These are phyloP conservation scores for Pilaira anomala DNA, from an alignment of 192 early-diverging fungal species.

Conservation along the genomic window DNA sequence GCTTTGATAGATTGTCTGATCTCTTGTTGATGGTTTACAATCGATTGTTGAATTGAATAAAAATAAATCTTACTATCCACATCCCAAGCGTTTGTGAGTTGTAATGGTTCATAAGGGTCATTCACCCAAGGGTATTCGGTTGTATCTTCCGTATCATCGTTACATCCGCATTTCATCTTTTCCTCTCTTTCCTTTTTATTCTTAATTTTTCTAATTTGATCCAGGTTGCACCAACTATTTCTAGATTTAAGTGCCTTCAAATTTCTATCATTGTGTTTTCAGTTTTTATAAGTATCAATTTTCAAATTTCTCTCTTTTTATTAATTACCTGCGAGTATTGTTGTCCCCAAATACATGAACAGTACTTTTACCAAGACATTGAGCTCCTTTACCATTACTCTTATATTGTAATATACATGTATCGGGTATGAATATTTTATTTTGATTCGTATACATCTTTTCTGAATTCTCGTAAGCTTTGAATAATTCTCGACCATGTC, in stretches of 20 bases:
- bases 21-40: neutral
- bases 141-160: constrained; percentile 20
- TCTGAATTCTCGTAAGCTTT: too few species aligned
- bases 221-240: constrained; percentile 31
- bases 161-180: constrained; percentile 20
- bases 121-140: constrained; percentile 16
- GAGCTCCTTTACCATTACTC: constrained; percentile 24
- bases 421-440: constrained; percentile 29
- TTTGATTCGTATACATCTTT: constrained; percentile 1
- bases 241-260: constrained; percentile 22
- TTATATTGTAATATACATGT: constrained; percentile 28
- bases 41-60: neutral
- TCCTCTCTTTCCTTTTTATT: constrained; percentile 5
- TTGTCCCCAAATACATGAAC: constrained; percentile 36
- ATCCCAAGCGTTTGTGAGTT: constrained; percentile 23
- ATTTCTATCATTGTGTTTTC: constrained; percentile 28
- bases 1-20: neutral
- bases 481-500: too few species aligned
- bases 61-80: constrained; percentile 23
- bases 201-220: constrained; percentile 9
- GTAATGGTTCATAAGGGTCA: constrained; percentile 20
- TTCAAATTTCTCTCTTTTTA: neutral
- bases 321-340: constrained; percentile 25
- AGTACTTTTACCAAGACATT: constrained; percentile 20
- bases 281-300: neutral